These are phyloP conservation scores for Knufia petricola DNA, from an alignment of 2,329 filamentous ascomycete species.

Conservation along the genomic window DNA sequence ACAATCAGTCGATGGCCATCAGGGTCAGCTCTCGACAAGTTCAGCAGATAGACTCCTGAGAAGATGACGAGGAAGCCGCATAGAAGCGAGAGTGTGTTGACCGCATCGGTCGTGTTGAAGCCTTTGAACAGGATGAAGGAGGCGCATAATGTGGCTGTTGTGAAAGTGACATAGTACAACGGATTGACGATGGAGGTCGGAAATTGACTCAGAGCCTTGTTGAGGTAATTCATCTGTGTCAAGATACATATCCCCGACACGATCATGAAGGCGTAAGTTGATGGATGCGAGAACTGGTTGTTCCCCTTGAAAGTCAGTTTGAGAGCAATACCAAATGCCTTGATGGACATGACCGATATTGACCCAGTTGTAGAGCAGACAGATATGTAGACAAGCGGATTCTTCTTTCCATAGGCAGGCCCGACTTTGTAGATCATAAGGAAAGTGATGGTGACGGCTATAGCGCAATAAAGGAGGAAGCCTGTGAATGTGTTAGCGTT, in stretches of 20 bases:
- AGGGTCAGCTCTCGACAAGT: constrained; percentile 86
- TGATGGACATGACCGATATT: constrained; percentile 97
- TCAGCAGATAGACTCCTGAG: constrained; percentile 86
- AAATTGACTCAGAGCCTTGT: constrained; percentile 94
- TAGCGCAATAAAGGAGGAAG: constrained; percentile 76
- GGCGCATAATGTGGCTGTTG: constrained; percentile 83
- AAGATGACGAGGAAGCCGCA: constrained; percentile 94
- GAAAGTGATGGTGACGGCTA: constrained; percentile 71
- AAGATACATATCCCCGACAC: constrained; percentile 87
- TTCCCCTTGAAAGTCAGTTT: constrained; percentile 88
- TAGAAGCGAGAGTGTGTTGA: constrained; percentile 85
- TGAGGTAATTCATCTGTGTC: constrained; percentile 99
- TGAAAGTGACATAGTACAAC: constrained; percentile 95
- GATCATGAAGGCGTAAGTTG: constrained; percentile 95
- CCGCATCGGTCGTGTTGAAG: constrained; percentile 86
- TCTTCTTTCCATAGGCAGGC: constrained; percentile 83
- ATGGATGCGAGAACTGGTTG: constrained; percentile 91
- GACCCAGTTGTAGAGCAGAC: constrained; percentile 97
- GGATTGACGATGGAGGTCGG: constrained; percentile 96
- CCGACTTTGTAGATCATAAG: constrained; percentile 96
- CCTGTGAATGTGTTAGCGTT: constrained; percentile 42
- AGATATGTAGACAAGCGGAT: constrained; percentile 90
- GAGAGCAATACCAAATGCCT: constrained; percentile 93
- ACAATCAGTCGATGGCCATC: constrained; percentile 61
- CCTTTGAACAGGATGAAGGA: constrained; percentile 94